Evolutionary conservation across 2,329 filamentous ascomycete species (phyloP).

Genomic region (Sporothrix curviconia): DNA sequence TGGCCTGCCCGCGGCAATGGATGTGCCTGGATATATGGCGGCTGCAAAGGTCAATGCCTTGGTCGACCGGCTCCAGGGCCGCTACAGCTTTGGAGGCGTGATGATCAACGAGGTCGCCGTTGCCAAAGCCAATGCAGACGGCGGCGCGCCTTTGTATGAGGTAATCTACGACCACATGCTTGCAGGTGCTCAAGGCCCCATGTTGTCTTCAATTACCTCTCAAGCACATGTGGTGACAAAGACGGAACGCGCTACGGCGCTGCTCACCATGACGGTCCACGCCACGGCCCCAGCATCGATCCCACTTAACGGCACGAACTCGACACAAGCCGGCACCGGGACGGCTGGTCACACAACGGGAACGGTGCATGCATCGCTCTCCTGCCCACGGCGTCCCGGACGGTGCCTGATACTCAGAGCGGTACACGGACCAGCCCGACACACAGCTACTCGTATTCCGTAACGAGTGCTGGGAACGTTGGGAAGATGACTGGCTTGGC

Average conservation of each 20-base stretch:
- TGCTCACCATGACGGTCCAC: neutral
- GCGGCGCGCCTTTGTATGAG: neutral
- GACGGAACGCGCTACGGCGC: neutral
- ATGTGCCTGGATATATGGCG: neutral
- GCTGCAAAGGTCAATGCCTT: neutral
- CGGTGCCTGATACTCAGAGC: neutral
- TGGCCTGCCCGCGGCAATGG: neutral
- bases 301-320: neutral
- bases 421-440: neutral
- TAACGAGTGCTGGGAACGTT: neutral
- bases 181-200: neutral
- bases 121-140: neutral
- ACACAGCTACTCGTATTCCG: neutral
- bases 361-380: neutral
- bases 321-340: neutral
- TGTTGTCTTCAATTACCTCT: neutral
- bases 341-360: neutral
- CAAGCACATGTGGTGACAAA: neutral
- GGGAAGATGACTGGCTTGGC: too few relatives aligned
- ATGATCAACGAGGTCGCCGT: conserved; percentile 6
- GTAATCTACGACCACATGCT: conserved; percentile 2
- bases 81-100: neutral
- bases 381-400: neutral
- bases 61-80: neutral
- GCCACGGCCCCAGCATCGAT: neutral